Evolutionary conservation across 1,284 basidiomycete genomes (phyloP), one percentile per base, ranked within the genome.

Genomic region (Cutaneotrichosporon mucoides): DNA sequence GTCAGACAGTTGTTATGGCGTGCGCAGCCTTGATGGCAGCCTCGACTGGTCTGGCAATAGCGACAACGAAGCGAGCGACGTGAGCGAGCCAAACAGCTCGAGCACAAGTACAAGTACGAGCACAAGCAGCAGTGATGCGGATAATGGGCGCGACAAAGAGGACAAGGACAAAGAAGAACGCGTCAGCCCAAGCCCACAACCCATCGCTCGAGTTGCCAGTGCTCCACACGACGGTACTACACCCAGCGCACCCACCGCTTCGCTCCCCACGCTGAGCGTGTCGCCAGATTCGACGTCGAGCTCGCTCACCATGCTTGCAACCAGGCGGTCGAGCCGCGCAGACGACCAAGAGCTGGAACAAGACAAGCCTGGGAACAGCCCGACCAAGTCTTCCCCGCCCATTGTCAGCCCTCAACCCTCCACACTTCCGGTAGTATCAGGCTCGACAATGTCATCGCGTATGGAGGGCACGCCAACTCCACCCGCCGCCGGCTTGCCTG

Each of bases 1-100:
- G 36, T 38, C 54, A 1, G 68, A 70, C 51, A 67, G 65, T 53
- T 66, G 53, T 55, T 70, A 63, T 43, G 68, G 68, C n/a, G 68
- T 70, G 8, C 56, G 67, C 13, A 70, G 68, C 45, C 57, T 70
- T 5, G 50, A 70, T 3, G 54, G 61, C 16, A 65, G 61, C 24
- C 61, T 66, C 43, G 51, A 53, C 38, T 53, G 51, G 51, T 37
- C 24, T 8, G 11, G 7, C 49, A 37, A 51, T n/a, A 11, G n/a
- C 36, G 49, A 37, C 15, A 37, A 51, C 49, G 49, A 40, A 5
- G 37, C 24, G 9, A 48, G 54, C 33, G 55, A 56, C 13, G 16
- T 35, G 37, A 41, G 35, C 37, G 43, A 44, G 15, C 33, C 50
- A 13, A 47, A 41, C 43, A 54, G 40, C 37, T 6, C 37, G 5